A percentile compares a stretch with the other conserved stretches of the same genome.
phyloP scores from a whole-genome alignment of 148 eudicot genomes.

The Arbutus unedo region DNA sequence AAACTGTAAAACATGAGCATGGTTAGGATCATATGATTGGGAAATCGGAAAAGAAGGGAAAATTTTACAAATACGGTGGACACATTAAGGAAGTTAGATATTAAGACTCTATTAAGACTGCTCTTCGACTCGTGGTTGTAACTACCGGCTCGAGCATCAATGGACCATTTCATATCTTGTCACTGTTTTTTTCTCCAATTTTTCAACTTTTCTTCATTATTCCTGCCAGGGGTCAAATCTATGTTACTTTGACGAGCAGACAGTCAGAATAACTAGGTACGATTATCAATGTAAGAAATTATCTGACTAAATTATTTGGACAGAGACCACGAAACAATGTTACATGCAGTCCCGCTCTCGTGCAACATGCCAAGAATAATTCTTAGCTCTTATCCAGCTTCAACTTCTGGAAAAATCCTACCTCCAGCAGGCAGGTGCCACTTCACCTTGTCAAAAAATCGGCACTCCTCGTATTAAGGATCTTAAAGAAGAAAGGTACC shows the following conservation, averaged over 20 bases:
- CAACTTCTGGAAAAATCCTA: not conserved
- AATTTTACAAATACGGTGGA: not conserved
- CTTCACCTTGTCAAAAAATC: not conserved
- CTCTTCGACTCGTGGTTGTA: not conserved
- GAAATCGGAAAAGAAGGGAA: not conserved
- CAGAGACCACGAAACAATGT: not conserved
- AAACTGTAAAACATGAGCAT: slow-evolving; percentile 33
- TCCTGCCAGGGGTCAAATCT: not conserved
- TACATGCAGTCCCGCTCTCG: not conserved
- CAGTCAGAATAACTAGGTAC: not conserved
- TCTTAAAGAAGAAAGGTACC: slow-evolving; percentile 33
- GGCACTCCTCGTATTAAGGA: not conserved
- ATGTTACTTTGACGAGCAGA: not conserved
- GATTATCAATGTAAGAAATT: not conserved
- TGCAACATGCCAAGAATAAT: not conserved
- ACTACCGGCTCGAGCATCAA: not conserved
- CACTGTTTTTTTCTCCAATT: not conserved
- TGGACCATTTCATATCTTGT: not conserved
- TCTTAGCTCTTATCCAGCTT: not conserved
- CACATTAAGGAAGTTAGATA: not conserved
- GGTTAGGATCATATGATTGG: slow-evolving; percentile 12
- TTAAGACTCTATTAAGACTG: not conserved
- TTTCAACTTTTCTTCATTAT: not conserved
- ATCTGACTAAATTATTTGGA: not conserved
- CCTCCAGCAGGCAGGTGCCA: not conserved